Percentiles rank a stretch among this genome's conserved stretches.
These are phyloP conservation scores for Aspergillus hiratsukae DNA, from an alignment of 2,329 filamentous ascomycete species.

Conservation along the genomic window DNA sequence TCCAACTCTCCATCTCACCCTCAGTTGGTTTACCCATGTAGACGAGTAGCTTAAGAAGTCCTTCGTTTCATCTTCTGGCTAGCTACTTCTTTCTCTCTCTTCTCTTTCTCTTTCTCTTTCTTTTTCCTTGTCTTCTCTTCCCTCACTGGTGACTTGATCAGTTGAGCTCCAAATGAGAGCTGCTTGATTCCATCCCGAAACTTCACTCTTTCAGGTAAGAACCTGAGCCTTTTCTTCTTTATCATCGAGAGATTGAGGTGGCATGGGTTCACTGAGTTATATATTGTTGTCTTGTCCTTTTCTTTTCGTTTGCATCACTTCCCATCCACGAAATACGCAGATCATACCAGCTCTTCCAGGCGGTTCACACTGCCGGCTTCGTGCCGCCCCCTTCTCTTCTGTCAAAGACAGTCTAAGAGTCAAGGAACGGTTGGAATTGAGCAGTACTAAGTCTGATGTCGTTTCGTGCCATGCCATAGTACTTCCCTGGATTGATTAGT, in stretches of 20 bases:
- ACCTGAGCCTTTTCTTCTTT: slow-evolving; percentile 1
- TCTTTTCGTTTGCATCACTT: not conserved
- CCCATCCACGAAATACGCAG: not conserved
- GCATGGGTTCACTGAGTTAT: not conserved
- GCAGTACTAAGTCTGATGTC: not conserved
- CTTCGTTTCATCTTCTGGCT: not conserved
- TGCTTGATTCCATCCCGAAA: not conserved
- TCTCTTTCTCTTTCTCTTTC: not conserved
- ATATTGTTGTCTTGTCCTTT: not conserved
- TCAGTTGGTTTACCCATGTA: not conserved
- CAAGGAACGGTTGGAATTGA: not conserved
- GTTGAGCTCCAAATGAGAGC: not conserved
- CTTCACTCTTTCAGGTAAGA: not conserved
- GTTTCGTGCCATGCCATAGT: not conserved
- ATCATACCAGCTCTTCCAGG: not conserved
- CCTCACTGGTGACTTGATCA: not conserved
- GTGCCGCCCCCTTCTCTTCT: not conserved
- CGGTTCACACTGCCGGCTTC: not conserved
- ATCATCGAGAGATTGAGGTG: not conserved
- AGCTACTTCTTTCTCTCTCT: slow-evolving; percentile 6
- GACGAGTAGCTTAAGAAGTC: not conserved
- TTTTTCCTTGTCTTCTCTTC: not conserved
- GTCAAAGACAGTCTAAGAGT: not conserved
- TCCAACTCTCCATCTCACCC: not conserved
- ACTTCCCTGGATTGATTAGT: not conserved